Percentiles rank a stretch among this genome's conserved stretches.
These are phyloP conservation scores for Allantophomopsis lycopodina DNA, from an alignment of 2,329 filamentous ascomycete genomes.

Conservation along the genomic window DNA sequence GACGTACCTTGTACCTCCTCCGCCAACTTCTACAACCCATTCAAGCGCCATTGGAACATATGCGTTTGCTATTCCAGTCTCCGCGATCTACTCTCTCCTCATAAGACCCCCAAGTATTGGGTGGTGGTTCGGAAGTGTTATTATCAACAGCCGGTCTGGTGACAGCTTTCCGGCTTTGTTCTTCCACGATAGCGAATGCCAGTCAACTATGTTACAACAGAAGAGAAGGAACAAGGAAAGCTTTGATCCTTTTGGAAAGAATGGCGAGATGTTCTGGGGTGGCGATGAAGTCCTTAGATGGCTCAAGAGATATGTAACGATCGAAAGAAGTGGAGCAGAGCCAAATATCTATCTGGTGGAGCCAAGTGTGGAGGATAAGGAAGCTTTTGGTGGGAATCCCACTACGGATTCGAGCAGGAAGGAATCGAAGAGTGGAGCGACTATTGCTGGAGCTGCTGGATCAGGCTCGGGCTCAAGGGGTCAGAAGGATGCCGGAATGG, in stretches of 20 bases:
- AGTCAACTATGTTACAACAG: conserved; percentile 88
- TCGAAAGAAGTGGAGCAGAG: conserved; percentile 77
- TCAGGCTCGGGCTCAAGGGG: conserved; percentile 22
- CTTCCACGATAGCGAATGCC: conserved; percentile 95
- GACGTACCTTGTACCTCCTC: conserved; percentile 81
- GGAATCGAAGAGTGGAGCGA: conserved; percentile 16
- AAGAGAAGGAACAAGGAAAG: conserved; percentile 71
- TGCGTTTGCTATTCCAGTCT: conserved; percentile 82
- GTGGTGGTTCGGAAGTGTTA: conserved; percentile 96
- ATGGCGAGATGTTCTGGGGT: conserved; percentile 89
- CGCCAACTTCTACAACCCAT: conserved; percentile 72
- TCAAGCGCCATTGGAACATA: conserved; percentile 58
- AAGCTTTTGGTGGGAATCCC: conserved; percentile 47
- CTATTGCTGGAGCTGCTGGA: conserved; percentile 21
- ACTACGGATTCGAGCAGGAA: conserved; percentile 25
- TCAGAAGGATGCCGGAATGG: conserved; percentile 60
- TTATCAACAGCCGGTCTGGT: conserved; percentile 82
- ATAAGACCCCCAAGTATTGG: conserved; percentile 85
- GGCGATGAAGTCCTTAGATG: conserved; percentile 90
- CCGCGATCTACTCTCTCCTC: conserved; percentile 79
- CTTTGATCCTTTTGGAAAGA: conserved; percentile 82
- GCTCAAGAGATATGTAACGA: conserved; percentile 69
- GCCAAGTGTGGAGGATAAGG: conserved; percentile 69
- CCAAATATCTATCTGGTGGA: conserved; percentile 86
- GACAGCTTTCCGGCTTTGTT: conserved; percentile 93